Evolutionary conservation across 139 green algal genomes (phyloP).

Genomic region (Closterium sp.): DNA sequence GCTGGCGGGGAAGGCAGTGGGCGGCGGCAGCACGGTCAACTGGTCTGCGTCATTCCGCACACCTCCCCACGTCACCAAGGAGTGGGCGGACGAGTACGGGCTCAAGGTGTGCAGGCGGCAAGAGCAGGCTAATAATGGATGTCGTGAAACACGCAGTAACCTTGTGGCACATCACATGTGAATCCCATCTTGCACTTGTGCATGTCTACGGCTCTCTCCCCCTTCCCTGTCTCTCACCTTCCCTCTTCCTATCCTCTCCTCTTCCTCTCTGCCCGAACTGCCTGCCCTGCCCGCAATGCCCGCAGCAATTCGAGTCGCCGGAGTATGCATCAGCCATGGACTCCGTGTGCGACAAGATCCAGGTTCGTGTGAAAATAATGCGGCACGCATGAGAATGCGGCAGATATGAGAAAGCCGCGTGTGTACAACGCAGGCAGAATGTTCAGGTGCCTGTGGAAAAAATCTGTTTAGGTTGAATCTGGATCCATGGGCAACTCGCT

Average conservation of each 20-base stretch:
- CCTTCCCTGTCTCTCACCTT: background rate
- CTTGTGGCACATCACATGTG: background rate
- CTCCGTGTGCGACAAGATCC: constrained; percentile 19
- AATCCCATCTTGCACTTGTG: background rate
- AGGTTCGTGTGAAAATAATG: constrained; percentile 10
- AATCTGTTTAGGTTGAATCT: too few relatives aligned
- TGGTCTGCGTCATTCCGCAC: constrained; percentile 62
- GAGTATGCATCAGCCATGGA: constrained; percentile 18
- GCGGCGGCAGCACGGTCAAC: constrained; percentile 73
- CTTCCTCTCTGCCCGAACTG: background rate
- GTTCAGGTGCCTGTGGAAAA: too few relatives aligned
- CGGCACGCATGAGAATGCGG: too few relatives aligned
- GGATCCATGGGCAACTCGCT: too few relatives aligned
- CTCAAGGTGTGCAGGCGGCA: background rate
- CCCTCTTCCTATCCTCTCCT: background rate
- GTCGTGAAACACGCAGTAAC: background rate
- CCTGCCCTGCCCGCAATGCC: background rate
- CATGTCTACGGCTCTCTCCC: background rate
- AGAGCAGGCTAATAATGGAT: background rate
- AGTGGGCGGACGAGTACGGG: constrained; percentile 41
- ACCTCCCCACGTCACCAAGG: constrained; percentile 49
- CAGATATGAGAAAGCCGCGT: too few relatives aligned
- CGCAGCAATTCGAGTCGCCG: background rate
- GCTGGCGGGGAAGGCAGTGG: constrained; percentile 67
- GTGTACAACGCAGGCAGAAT: too few relatives aligned